A percentile compares a stretch with the other conserved stretches of the same genome.
phyloP scores from a whole-genome alignment of 495 filamentous ascomycete genomes.

The Chaetomium cochliodes region DNA sequence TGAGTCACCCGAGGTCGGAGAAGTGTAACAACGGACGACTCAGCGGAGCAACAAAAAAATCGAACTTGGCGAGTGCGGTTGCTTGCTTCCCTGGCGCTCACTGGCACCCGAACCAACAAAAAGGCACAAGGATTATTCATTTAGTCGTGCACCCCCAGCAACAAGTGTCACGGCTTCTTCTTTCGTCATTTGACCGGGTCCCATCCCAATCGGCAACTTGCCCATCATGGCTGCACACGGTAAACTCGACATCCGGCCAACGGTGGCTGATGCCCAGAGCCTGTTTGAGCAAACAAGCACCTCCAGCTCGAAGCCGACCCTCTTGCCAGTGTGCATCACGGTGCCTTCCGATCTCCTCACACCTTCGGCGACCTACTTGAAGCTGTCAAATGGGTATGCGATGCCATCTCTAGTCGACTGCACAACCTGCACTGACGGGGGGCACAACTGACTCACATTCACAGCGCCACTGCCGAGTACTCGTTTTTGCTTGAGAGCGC shows the following conservation, averaged over 20 bases:
- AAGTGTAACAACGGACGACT: conserved; percentile 12
- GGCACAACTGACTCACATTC: conserved; percentile 16
- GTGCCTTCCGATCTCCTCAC: conserved; percentile 90
- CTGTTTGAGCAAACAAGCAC: conserved; percentile 32
- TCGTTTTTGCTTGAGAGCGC: conserved; percentile 95
- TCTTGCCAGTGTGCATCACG: conserved; percentile 80
- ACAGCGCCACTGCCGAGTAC: conserved; percentile 65
- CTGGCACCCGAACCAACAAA: conserved; percentile 4
- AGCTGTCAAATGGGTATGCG: conserved; percentile 53
- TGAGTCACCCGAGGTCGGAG: conserved; percentile 21
- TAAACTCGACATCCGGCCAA: conserved; percentile 34
- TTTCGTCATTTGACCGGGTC: background rate
- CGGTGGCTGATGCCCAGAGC: conserved; percentile 28
- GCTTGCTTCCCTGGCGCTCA: background rate
- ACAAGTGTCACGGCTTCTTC: background rate
- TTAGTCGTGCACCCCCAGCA: background rate
- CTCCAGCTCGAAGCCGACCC: conserved; percentile 54
- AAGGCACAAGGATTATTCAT: background rate
- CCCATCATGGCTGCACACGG: conserved; percentile 29
- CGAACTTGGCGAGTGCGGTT: background rate
- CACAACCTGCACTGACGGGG: background rate
- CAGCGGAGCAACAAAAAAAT: conserved; percentile 11
- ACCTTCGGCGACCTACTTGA: conserved; percentile 86
- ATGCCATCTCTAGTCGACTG: conserved; percentile 6
- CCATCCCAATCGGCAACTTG: background rate